Evolutionary conservation across 148 eudicot species (phyloP).

Genomic region (Chenopodium formosanum): DNA sequence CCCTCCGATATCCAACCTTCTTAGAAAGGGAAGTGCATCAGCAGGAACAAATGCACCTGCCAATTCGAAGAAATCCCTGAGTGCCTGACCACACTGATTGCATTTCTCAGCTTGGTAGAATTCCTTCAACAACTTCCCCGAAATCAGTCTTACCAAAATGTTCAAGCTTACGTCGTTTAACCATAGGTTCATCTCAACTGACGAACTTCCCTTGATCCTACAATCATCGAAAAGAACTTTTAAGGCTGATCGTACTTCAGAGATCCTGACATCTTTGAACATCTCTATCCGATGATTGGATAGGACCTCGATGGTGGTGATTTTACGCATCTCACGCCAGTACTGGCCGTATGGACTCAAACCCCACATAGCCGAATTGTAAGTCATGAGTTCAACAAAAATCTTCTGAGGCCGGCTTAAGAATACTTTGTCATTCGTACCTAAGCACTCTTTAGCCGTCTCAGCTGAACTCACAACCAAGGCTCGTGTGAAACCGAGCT

Average conservation of each 20-base stretch:
- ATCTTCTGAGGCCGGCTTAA: constrained; percentile 23
- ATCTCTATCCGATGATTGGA: no score
- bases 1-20: constrained; percentile 39
- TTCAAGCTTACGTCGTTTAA: constrained; percentile 39
- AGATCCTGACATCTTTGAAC: no score
- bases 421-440: constrained; percentile 38
- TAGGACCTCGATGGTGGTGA: no score
- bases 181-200: constrained; percentile 41
- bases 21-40: constrained; percentile 28
- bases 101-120: constrained; percentile 14
- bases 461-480: constrained; percentile 41
- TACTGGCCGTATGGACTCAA: no score
- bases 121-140: constrained; percentile 33
- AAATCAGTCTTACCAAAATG: constrained; percentile 26
- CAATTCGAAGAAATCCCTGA: constrained; percentile 28
- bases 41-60: constrained; percentile 22
- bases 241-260: no score
- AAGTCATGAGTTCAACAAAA: background rate
- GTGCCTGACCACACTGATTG: constrained; percentile 2
- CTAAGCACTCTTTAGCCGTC: constrained; percentile 41
- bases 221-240: no score
- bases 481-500: background rate
- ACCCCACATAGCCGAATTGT: no score
- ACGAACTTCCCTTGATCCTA: no score
- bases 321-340: no score